phyloP scores from a whole-genome alignment of 768 basidiomycete species.

The Gloeostereum incarnatum region DNA sequence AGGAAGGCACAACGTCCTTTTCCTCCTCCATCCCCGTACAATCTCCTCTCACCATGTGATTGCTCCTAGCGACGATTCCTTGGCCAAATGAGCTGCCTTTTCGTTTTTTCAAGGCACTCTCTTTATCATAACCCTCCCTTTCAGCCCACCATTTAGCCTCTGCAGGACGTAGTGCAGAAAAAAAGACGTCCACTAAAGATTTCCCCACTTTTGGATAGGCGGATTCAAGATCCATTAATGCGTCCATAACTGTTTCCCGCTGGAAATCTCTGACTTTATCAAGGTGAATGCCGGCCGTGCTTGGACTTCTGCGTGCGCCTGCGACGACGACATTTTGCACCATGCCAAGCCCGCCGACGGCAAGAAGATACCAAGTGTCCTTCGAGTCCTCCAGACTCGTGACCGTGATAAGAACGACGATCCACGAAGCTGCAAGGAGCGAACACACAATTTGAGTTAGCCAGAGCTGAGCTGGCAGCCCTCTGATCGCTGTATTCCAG shows the following conservation, averaged over 20 bases:
- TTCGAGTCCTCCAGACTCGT: not conserved
- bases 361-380: constrained; percentile 4
- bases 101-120: too few species aligned
- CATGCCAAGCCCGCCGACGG: constrained; percentile 5
- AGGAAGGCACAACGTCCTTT: too few species aligned
- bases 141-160: not conserved
- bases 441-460: not conserved
- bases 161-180: not conserved
- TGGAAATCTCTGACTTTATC: not conserved
- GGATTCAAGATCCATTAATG: not conserved
- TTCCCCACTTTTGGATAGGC: not conserved
- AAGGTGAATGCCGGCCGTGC: constrained; percentile 4
- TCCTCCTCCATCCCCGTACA: too few species aligned
- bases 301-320: constrained; percentile 1
- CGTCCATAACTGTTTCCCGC: not conserved
- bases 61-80: too few species aligned
- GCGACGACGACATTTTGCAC: constrained; percentile 6
- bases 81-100: too few species aligned
- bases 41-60: too few species aligned
- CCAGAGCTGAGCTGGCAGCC: not conserved
- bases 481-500: too few species aligned
- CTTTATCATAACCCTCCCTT: not conserved
- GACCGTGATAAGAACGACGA: not conserved
- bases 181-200: constrained; percentile 1
- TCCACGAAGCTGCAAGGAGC: not conserved